phyloP scores from a whole-genome alignment of 2,329 filamentous ascomycete genomes.

The Fusarium buxicola region DNA sequence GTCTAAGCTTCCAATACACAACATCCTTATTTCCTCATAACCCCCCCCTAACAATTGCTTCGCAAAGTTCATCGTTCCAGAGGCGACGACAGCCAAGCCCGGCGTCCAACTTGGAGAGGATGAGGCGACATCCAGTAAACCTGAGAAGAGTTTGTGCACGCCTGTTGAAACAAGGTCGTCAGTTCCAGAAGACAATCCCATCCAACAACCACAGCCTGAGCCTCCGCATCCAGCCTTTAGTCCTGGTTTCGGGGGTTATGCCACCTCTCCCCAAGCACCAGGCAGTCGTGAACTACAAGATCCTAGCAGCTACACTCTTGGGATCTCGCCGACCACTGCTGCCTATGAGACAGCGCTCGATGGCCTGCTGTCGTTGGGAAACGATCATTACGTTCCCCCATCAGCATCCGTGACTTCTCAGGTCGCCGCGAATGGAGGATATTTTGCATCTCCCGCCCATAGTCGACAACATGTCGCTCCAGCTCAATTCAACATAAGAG shows the following conservation, averaged over 20 bases:
- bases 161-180: conserved; percentile 8
- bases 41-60: conserved; percentile 7
- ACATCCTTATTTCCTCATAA: background rate
- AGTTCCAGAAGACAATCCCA: conserved; percentile 2
- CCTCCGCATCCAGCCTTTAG: conserved; percentile 16
- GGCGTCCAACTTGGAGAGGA: conserved; percentile 16
- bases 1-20: background rate
- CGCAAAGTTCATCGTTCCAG: conserved; percentile 38
- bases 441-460: conserved; percentile 21
- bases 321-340: conserved; percentile 37
- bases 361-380: conserved; percentile 50
- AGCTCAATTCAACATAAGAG: conserved; percentile 7
- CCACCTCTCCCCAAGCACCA: conserved; percentile 16
- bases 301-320: conserved; percentile 27
- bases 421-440: conserved; percentile 11
- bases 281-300: conserved; percentile 9
- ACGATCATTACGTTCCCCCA: conserved; percentile 35
- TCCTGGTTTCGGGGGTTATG: conserved; percentile 10
- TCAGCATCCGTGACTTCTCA: conserved; percentile 19
- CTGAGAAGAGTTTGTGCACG: conserved; percentile 4
- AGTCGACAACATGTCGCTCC: conserved; percentile 13
- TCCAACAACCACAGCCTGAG: conserved; percentile 6
- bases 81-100: conserved; percentile 26
- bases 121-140: conserved; percentile 1
- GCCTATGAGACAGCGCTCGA: conserved; percentile 51